Base-by-base conservation (phyloP, 1,139 yeast species). In the Torulaspora globosa region DNA sequence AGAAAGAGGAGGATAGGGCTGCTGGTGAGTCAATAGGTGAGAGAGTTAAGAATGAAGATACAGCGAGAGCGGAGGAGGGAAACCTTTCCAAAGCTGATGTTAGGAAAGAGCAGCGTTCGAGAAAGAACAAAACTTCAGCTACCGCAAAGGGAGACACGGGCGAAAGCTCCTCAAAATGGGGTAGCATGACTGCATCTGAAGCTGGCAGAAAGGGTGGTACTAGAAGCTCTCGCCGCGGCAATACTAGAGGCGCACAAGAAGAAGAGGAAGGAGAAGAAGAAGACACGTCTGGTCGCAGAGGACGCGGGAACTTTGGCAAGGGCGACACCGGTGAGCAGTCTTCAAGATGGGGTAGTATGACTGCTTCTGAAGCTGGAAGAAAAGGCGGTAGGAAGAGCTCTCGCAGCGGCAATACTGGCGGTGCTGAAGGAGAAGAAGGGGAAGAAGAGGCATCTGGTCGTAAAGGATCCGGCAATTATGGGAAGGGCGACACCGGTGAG, bases 11-110 rank as follows among this genome's bases (percentile, higher is more conserved):
- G 14, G 16, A 26, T 19, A 29, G 12, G 2, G 9, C 23, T 6
- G 19, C 27, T 16, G 28, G 34, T 10, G 29, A 21, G 9, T 30
- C 41, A 3, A 37, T 37, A 8, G 41, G 41, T 10, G 41, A 37
- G 21, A 26, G 41, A 18, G 41, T 37, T 3, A 37, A 32, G 18
- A 37, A 37, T 15, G 41, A 37, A 14, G 34, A 29, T 8, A 18
- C 34, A 2, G 39, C 18, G 5, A 31, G 34, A 31, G 34, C n/a
- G 23, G 23, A 16, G 2, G 34, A 31, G n/a, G 6, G 21, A 14
- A 18, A 15, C 1, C 19, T 18, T 3, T 6, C 34, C 9, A n/a
- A 15, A 3, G 21, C 34, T 31, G 34, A 31, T 19, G 11, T 16
- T 10, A 31, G 21, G 4, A n/a, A 15, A 5, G 21, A 31, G 5